Evolutionary conservation across 176 grass and related monocot genomes (phyloP).

Genomic region (Alloteropsis semialata): DNA sequence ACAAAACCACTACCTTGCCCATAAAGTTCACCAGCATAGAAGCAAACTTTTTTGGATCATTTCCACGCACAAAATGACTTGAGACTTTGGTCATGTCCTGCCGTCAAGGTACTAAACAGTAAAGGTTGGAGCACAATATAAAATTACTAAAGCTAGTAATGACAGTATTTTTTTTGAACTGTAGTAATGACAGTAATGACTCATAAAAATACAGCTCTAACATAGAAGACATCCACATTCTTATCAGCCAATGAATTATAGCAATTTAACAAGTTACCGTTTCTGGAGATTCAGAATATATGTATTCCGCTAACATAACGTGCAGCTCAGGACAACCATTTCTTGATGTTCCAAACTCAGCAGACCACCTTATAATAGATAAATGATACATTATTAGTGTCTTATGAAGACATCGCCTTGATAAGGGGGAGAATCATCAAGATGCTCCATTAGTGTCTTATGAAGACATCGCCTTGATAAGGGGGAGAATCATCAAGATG

Average conservation of each 20-base stretch:
- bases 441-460: slow-evolving; percentile 10
- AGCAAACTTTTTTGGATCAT: slow-evolving; percentile 86
- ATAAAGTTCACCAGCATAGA: slow-evolving; percentile 90
- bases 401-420: slow-evolving; percentile 2
- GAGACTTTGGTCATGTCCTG: slow-evolving; percentile 96
- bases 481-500: background rate
- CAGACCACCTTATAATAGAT: slow-evolving; percentile 76
- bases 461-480: slow-evolving; percentile 14
- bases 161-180: too few species aligned
- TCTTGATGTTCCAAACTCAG: slow-evolving; percentile 73
- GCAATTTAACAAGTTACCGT: slow-evolving; percentile 80
- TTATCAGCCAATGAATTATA: slow-evolving; percentile 23
- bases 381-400: slow-evolving; percentile 20
- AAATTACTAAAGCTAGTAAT: slow-evolving; percentile 17
- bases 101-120: slow-evolving; percentile 31
- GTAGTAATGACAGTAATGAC: background rate
- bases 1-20: slow-evolving; percentile 74
- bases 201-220: slow-evolving; percentile 10
- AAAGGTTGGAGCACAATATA: slow-evolving; percentile 17
- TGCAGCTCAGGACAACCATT: slow-evolving; percentile 83
- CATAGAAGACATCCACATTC: slow-evolving; percentile 12
- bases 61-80: slow-evolving; percentile 92
- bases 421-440: slow-evolving; percentile 18
- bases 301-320: slow-evolving; percentile 91
- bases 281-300: slow-evolving; percentile 93